Percentiles rank a stretch among this genome's conserved stretches.
These are phyloP conservation scores for Paraglomus brasilianum DNA, from an alignment of 192 early-diverging fungal genomes.

Conservation along the genomic window DNA sequence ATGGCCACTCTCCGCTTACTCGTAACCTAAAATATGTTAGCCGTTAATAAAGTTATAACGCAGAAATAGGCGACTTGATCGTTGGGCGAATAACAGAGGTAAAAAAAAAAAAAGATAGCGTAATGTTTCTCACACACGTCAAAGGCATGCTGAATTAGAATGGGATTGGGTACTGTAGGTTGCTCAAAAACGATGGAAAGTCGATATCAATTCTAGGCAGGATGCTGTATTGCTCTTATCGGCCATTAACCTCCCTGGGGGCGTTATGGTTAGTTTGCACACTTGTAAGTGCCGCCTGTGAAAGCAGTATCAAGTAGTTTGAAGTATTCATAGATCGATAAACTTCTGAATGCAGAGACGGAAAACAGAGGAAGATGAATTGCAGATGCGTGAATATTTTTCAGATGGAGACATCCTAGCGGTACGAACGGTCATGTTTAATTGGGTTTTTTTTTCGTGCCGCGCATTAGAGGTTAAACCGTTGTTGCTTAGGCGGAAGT, in stretches of 20 bases:
- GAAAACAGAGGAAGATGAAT: constrained; percentile 94
- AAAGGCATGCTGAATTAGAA: background rate
- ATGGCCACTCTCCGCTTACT: too few species aligned
- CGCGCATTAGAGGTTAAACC: background rate
- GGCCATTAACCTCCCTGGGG: constrained; percentile 92
- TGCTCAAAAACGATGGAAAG: constrained; percentile 89
- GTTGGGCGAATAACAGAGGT: constrained; percentile 93
- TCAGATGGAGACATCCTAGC: constrained; percentile 92
- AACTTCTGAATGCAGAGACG: constrained; percentile 56
- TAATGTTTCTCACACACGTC: background rate
- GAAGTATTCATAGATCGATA: too few species aligned
- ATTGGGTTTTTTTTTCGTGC: background rate
- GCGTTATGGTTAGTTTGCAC: constrained; percentile 68
- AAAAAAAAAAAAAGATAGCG: background rate
- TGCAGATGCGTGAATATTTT: constrained; percentile 95
- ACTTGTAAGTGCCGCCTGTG: too few species aligned
- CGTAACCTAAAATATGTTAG: background rate
- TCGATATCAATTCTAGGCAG: constrained; percentile 85
- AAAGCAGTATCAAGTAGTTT: too few species aligned
- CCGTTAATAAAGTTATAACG: constrained; percentile 57
- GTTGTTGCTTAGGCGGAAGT: constrained; percentile 63
- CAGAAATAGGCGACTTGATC: constrained; percentile 96
- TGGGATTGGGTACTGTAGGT: constrained; percentile 43
- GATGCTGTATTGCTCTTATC: constrained; percentile 87
- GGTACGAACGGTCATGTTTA: constrained; percentile 41